These are phyloP conservation scores for Pythium phragmiticola DNA, from an alignment of 352 stramenopile species.

Conservation along the genomic window DNA sequence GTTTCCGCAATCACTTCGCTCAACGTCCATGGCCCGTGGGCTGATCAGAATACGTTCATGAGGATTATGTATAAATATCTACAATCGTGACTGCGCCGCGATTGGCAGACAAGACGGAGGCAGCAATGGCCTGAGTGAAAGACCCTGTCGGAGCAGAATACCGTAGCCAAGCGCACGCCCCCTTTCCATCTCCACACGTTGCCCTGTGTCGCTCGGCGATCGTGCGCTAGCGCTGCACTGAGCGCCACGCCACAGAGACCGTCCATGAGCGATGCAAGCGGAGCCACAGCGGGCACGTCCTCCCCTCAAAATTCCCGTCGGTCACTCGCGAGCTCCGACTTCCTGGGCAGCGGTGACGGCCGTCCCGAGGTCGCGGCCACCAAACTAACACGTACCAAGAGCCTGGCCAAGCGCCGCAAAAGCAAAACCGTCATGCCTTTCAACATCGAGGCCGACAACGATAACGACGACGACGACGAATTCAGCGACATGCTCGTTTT, in stretches of 20 bases:
- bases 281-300: background rate
- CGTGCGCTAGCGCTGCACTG: too few species aligned
- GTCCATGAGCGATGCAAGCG: slow-evolving; percentile 15
- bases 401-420: slow-evolving; percentile 13
- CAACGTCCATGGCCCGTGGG: too few species aligned
- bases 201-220: too few species aligned
- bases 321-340: slow-evolving; percentile 20
- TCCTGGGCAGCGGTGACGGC: slow-evolving; percentile 16
- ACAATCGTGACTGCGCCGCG: too few species aligned
- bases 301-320: slow-evolving; percentile 7
- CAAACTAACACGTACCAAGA: slow-evolving; percentile 20
- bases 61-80: too few species aligned
- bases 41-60: too few species aligned
- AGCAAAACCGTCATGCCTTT: slow-evolving; percentile 21
- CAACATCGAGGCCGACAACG: background rate
- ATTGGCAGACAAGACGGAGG: too few species aligned
- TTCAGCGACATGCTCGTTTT: slow-evolving; percentile 31
- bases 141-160: too few species aligned
- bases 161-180: too few species aligned
- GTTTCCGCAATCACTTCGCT: too few species aligned
- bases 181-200: background rate
- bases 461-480: slow-evolving; percentile 13
- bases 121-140: too few species aligned
- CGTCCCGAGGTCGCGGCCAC: slow-evolving; percentile 21
- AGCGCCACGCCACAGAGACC: too few species aligned